Evolutionary conservation across 2,329 filamentous ascomycete species (phyloP).

Genomic region (Penicillium sp.): DNA sequence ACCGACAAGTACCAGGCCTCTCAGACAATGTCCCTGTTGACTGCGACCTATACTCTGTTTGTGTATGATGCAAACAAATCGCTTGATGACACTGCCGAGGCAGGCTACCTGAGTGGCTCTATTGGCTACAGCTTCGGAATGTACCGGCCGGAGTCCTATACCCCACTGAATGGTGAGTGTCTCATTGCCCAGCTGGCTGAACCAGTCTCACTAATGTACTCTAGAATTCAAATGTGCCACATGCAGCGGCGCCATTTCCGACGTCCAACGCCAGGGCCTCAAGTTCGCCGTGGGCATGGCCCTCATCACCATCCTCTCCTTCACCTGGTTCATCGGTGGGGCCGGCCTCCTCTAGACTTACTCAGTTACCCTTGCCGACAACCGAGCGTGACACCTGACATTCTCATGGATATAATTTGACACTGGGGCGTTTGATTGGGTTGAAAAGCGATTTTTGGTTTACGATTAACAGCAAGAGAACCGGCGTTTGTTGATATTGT

Average conservation of each 20-base stretch:
- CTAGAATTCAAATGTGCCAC: conserved; percentile 59
- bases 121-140: conserved; percentile 62
- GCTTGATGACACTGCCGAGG: conserved; percentile 52
- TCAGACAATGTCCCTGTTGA: conserved; percentile 54
- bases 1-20: conserved; percentile 56
- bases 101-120: conserved; percentile 58
- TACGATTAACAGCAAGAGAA: conserved; percentile 35
- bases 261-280: conserved; percentile 57
- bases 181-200: neutral
- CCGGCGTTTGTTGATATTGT: conserved; percentile 23
- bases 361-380: conserved; percentile 1
- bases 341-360: conserved; percentile 39
- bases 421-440: conserved; percentile 5
- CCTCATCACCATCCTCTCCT: conserved; percentile 58
- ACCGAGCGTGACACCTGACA: neutral
- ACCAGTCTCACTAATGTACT: conserved; percentile 14
- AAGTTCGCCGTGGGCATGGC: conserved; percentile 58
- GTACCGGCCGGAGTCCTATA: conserved; percentile 59
- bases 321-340: conserved; percentile 54
- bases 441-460: conserved; percentile 25
- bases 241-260: conserved; percentile 56
- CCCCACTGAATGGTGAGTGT: conserved; percentile 51
- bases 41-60: conserved; percentile 64
- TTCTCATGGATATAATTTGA: conserved; percentile 25
- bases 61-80: conserved; percentile 61